phyloP scores from a whole-genome alignment of 768 basidiomycete species.

The Pleurotus platypus region DNA sequence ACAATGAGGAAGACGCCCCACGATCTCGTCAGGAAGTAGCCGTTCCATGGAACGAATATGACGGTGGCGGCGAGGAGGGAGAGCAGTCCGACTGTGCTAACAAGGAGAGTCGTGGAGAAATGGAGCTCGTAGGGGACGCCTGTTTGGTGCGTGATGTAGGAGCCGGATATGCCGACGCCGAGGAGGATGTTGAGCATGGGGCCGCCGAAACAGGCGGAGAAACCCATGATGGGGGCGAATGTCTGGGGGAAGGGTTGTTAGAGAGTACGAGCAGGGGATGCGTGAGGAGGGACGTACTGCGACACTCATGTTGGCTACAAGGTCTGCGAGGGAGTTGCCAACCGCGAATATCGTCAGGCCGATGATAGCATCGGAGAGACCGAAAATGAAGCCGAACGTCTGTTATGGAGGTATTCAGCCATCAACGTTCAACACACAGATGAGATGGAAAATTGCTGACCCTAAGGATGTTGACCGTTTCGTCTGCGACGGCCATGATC shows the following conservation, averaged over 20 bases:
- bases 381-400: conserved; percentile 93
- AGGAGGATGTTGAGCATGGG: conserved; percentile 91
- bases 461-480: conserved; percentile 87
- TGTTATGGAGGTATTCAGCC: conserved; percentile 25
- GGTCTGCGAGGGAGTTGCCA: conserved; percentile 93
- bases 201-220: conserved; percentile 92
- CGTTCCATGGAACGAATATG: conserved; percentile 81
- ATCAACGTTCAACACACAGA: too few species aligned
- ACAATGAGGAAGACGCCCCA: conserved; percentile 83
- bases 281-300: conserved; percentile 48
- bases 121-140: conserved; percentile 63
- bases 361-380: conserved; percentile 94
- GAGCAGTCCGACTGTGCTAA: conserved; percentile 82
- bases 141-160: conserved; percentile 72
- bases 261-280: neutral
- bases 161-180: conserved; percentile 89
- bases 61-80: conserved; percentile 70
- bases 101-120: conserved; percentile 80
- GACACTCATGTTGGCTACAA: conserved; percentile 95
- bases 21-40: conserved; percentile 69
- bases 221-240: conserved; percentile 92
- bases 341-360: conserved; percentile 96
- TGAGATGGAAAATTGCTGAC: too few species aligned
- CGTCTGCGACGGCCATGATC: conserved; percentile 98
- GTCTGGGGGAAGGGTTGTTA: conserved; percentile 33